Evolutionary conservation across 192 early-diverging fungal genomes (phyloP), one percentile per base, ranked within the genome.

Genomic region (Gonapodya sp.): DNA sequence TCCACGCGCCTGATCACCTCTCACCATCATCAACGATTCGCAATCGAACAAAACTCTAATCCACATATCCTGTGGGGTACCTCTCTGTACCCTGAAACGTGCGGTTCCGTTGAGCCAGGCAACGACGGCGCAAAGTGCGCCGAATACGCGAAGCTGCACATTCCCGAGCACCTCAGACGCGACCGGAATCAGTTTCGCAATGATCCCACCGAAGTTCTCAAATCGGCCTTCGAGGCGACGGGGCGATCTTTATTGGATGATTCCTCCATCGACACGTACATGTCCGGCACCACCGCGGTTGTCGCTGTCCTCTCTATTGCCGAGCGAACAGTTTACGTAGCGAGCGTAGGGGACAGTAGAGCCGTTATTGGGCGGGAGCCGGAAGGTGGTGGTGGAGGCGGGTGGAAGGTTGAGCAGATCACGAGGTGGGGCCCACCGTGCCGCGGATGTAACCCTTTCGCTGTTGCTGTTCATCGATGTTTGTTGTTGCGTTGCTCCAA

Each of bases 281-380:
- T 77, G 75, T 77, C 75, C 2, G 75, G 75, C 75, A 77, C 75
- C 8, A 77, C 75, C 18, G 75, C 75, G 2, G 75, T 34, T 34
- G 75, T 77, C 8, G 75, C 34, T 2, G 18, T 77, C 2, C 30
- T 77, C 30, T 77, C 18, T 18, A 31, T 34, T 33, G 14, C 8
- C 8, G 18, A 18, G 34, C 75, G 75, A 33, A 77, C 30, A 33
- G 30, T 77, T 34, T 32, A 18, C 30, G 34, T 77, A 31, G 75
- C 75, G 8, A 18, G 34, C 75, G 75, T 77, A 14, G 75, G 75
- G 2, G 75, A 77, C 75, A 77, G 75, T 33, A 18, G 75, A 33
- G 75, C 34, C 8, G 75, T 77, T 14, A 33, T 34, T 33, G 75
- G 75, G 75, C 75, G 75, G 24, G 46, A 64, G 8, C 8, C 31